A percentile compares a stretch with the other conserved stretches of the same genome.
Conservation (phyloP, 805 yeast genomes). For the Yarrowia divulgata region DNA sequence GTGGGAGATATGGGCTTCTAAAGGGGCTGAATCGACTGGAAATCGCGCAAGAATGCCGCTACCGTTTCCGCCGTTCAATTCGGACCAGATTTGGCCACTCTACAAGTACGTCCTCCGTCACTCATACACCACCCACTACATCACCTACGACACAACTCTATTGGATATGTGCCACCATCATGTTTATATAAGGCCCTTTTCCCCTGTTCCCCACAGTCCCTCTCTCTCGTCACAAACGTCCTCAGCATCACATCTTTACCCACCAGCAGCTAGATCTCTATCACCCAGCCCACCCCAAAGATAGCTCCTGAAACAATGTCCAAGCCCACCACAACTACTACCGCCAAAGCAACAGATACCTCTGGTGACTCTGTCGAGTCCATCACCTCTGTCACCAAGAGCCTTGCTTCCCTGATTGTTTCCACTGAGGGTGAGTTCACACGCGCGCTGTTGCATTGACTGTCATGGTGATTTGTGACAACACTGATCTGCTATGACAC, state of each 20-base stretch:
- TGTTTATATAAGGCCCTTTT: constrained; percentile 3
- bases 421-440: constrained; percentile 28
- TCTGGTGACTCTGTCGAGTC: background rate
- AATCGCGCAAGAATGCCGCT: too few species aligned
- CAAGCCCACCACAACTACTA: background rate
- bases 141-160: constrained; percentile 4
- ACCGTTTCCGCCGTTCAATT: background rate
- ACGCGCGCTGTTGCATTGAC: too few species aligned
- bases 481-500: too few species aligned
- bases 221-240: constrained; percentile 2
- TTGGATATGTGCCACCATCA: background rate
- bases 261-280: constrained; percentile 21
- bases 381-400: constrained; percentile 9
- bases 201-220: too few species aligned
- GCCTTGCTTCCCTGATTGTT: constrained; percentile 20
- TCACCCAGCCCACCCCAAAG: constrained; percentile 6
- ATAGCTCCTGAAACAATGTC: constrained; percentile 32
- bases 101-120: too few species aligned
- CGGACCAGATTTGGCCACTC: too few species aligned
- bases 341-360: background rate
- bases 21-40: too few species aligned
- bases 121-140: background rate
- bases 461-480: too few species aligned
- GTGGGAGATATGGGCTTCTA: too few species aligned
- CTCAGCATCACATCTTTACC: constrained; percentile 1